Evolutionary conservation across 225 moss, liverwort and hornwort genomes (phyloP).

Genomic region (Bryoerythrophyllum caledonicum): DNA sequence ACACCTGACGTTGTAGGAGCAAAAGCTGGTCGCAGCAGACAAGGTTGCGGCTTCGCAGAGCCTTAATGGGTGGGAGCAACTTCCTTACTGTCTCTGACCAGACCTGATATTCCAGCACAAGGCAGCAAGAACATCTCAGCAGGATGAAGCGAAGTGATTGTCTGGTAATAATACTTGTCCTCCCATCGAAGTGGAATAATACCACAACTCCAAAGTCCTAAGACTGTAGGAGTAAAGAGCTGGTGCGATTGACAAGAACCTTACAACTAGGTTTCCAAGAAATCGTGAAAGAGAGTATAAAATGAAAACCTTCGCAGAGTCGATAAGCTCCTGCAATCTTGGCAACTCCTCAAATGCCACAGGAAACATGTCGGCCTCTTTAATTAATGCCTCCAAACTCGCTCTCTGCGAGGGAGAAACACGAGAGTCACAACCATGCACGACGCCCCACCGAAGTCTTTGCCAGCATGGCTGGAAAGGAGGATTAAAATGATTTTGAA

Average conservation of each 20-base stretch:
- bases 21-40: constrained; percentile 61
- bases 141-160: no score
- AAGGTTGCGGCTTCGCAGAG: no score
- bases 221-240: no score
- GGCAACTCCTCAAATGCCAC: constrained; percentile 78
- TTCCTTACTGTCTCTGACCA: constrained; percentile 88
- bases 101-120: constrained; percentile 39
- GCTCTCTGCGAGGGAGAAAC: constrained; percentile 47
- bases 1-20: constrained; percentile 51
- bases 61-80: no score
- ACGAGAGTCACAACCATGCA: background rate
- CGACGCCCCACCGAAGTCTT: background rate
- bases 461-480: no score
- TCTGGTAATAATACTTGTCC: no score
- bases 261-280: background rate
- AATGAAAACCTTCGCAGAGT: constrained; percentile 61
- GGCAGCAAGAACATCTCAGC: background rate
- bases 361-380: constrained; percentile 63
- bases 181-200: no score
- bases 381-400: constrained; percentile 62
- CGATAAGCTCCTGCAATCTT: constrained; percentile 59
- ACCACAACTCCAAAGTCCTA: background rate
- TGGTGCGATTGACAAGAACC: no score
- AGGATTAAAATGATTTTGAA: no score
- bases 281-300: background rate